These are phyloP conservation scores for Penicillium sp. DNA, from an alignment of 2,329 filamentous ascomycete genomes.

Conservation along the genomic window DNA sequence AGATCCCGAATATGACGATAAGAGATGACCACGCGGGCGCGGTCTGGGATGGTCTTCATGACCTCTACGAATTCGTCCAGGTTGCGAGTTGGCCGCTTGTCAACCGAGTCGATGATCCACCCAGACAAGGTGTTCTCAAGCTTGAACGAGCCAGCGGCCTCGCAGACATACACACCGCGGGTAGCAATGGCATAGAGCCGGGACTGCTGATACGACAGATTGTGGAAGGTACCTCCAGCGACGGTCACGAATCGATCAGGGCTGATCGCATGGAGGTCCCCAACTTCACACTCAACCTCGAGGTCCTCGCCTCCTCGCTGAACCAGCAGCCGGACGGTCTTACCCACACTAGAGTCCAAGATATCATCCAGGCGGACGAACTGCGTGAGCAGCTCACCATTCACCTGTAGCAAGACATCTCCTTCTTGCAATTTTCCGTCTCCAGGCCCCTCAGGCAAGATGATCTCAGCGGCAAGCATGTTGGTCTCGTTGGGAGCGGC, in stretches of 20 bases:
- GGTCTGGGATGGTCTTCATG: constrained; percentile 82
- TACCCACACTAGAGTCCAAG: constrained; percentile 83
- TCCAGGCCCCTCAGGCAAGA: constrained; percentile 88
- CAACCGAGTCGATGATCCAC: constrained; percentile 91
- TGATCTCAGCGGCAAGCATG: constrained; percentile 95
- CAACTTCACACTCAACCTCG: constrained; percentile 82
- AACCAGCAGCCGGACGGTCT: constrained; percentile 78
- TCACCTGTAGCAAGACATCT: constrained; percentile 91
- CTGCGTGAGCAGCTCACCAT: constrained; percentile 88
- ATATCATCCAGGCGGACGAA: constrained; percentile 92
- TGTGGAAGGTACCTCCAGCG: constrained; percentile 91
- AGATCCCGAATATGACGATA: constrained; percentile 96
- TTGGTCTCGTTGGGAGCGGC: constrained; percentile 91
- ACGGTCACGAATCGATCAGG: constrained; percentile 95
- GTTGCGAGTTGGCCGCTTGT: constrained; percentile 89
- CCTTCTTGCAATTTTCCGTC: constrained; percentile 89
- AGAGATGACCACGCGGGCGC: constrained; percentile 84
- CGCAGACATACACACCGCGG: constrained; percentile 92
- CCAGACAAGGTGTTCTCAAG: constrained; percentile 90
- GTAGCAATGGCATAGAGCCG: constrained; percentile 91
- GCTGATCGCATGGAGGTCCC: constrained; percentile 91
- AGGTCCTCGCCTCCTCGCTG: constrained; percentile 89
- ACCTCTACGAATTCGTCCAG: constrained; percentile 89
- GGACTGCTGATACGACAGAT: constrained; percentile 97
- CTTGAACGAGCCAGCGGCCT: constrained; percentile 92